Percentiles rank a stretch among this genome's conserved stretches.
Conservation (phyloP, 1,284 basidiomycete species). For the Rhodotorula sp. region DNA sequence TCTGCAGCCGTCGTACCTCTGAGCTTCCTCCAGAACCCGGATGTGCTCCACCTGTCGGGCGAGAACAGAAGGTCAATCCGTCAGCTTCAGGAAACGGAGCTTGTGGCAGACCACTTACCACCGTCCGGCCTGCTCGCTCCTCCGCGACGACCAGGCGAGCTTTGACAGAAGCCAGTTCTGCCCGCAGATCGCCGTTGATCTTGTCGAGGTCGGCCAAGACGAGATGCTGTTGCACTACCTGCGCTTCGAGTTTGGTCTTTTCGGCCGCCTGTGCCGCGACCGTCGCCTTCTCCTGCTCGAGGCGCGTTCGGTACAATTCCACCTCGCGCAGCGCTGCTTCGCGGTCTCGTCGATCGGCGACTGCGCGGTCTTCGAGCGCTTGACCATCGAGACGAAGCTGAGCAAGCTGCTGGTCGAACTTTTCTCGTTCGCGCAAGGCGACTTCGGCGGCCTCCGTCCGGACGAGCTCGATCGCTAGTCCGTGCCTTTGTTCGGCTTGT, state of each 20-base stretch:
- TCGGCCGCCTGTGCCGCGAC: constrained; percentile 24
- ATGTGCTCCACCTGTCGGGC: constrained; percentile 97
- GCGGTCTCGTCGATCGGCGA: constrained; percentile 79
- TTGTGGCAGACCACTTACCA: constrained; percentile 36
- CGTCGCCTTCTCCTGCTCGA: constrained; percentile 41
- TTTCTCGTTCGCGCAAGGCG: constrained; percentile 53
- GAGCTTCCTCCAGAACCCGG: constrained; percentile 61
- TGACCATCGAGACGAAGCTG: constrained; percentile 72
- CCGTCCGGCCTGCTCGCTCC: constrained; percentile 36
- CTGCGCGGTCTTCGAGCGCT: constrained; percentile 80
- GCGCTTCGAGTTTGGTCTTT: constrained; percentile 57
- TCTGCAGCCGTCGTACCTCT: constrained; percentile 44
- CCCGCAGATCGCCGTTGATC: constrained; percentile 48
- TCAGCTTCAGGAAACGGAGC: constrained; percentile 13
- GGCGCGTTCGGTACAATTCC: constrained; percentile 62
- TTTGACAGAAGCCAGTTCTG: constrained; percentile 40
- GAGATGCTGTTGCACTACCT: constrained; percentile 67
- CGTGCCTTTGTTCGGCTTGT: constrained; percentile 41
- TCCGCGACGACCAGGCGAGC: constrained; percentile 34
- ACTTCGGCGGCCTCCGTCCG: constrained; percentile 68
- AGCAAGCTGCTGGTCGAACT: constrained; percentile 71
- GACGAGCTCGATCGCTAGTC: constrained; percentile 68
- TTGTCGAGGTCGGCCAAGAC: constrained; percentile 74
- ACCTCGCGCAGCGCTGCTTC: constrained; percentile 70
- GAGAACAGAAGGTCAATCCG: constrained; percentile 50